Evolutionary conservation across 176 grass and related monocot genomes (phyloP).

Genomic region (Saccharum officinarum): DNA sequence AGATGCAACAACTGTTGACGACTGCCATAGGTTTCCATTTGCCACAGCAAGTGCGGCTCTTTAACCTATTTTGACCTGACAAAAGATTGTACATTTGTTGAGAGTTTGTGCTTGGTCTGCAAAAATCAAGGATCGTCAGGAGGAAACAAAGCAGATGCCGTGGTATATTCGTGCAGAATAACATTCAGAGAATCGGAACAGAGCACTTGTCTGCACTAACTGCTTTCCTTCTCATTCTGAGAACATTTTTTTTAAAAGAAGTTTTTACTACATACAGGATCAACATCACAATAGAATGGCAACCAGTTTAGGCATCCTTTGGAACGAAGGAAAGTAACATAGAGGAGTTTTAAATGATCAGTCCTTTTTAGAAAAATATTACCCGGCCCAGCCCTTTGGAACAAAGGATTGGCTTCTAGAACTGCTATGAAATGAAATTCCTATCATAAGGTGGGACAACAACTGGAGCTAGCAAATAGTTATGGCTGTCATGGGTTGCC

Average conservation of each 20-base stretch:
- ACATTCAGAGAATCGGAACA: background rate
- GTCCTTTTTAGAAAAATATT: background rate
- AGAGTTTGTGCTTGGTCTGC: background rate
- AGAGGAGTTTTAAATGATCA: background rate
- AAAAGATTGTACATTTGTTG: background rate
- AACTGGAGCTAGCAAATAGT: background rate
- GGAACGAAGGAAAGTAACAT: background rate
- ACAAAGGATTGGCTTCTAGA: background rate
- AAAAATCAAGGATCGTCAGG: background rate
- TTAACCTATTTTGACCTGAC: background rate
- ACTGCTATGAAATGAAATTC: background rate
- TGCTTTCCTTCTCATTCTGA: background rate
- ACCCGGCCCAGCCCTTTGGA: background rate
- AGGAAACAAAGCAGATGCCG: background rate
- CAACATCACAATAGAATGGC: background rate
- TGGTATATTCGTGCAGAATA: background rate
- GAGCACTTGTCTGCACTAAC: background rate
- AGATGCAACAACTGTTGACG: background rate
- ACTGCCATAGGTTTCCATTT: background rate
- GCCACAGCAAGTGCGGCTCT: background rate
- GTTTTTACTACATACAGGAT: background rate
- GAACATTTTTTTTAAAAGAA: background rate
- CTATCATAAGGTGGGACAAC: slow-evolving; percentile 26
- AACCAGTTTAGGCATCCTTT: background rate
- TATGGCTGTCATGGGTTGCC: background rate